Base-by-base conservation (phyloP, 1,139 yeast species). In the Yamadazyma oceani region DNA sequence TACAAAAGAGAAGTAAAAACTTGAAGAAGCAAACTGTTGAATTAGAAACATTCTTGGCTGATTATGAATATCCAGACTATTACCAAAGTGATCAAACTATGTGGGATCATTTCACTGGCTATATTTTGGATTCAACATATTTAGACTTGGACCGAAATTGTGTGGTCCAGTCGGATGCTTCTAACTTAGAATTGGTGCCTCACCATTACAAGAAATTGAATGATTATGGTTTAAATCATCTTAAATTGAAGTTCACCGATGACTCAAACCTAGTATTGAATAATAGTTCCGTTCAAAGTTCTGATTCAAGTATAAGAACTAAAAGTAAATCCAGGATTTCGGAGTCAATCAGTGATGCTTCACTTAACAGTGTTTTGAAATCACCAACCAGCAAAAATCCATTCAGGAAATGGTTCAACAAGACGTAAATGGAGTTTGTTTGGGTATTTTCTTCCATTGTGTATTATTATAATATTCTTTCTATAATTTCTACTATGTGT, bases 1-100 rank as follows among this genome's bases (percentile, higher is more conserved):
- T 77, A 25, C 75, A 69, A 47, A 68, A 70, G 41, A 73, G 74
- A 45, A 62, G 80, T 30, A 59, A 67, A 14, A 59, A 60, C 13
- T 46, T 77, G 11, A 54, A 66, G 46, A 57, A 55, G 28, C 65
- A 62, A 39, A 61, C 74, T 16, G 54, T 51, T 17, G 64, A 60
- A 15, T 42, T 71, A 29, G 73, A 72, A 35, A 46, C 45, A 3
- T 54, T 52, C 31, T 57, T 77, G 36, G 64, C 63, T 36, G 51
- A 57, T 23, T 57, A 66, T 31, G 82, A 77, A 48, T 55, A 50
- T 26, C 77, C 80, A 10, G 48, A 53, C 7, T 62, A 62, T 38
- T 69, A 62, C 40, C 57, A 57, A 32, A 45, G 51, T 25, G 63
- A 62, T 33, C 51, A 43, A 14, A 30, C 21, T 2, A 47, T 57